Percentiles rank a stretch among this genome's conserved stretches.
These are phyloP conservation scores for Leishmania major DNA, from an alignment of 208 protist species.

Conservation along the genomic window DNA sequence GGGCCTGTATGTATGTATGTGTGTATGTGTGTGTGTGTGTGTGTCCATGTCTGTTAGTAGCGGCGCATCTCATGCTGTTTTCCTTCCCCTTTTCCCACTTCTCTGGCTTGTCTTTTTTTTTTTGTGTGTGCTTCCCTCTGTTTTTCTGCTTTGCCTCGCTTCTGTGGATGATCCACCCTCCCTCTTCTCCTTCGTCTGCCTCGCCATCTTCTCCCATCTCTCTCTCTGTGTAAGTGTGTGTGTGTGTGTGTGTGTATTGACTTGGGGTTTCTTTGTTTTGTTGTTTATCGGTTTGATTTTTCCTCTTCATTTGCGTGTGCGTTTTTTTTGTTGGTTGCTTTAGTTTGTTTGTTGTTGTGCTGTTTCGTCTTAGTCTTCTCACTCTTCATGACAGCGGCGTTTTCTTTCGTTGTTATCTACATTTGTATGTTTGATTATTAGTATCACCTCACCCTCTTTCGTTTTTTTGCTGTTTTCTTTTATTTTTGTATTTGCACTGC, in stretches of 20 bases:
- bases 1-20: background rate
- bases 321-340: background rate
- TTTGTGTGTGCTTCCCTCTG: background rate
- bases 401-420: background rate
- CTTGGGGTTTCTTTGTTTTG: slow-evolving; percentile 1
- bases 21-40: background rate
- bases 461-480: background rate
- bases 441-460: background rate
- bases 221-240: background rate
- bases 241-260: background rate
- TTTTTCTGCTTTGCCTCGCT: background rate
- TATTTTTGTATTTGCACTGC: background rate
- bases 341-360: background rate
- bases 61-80: background rate
- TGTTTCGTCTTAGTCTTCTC: background rate
- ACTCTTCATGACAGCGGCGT: background rate
- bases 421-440: too few relatives aligned
- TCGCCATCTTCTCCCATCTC: background rate
- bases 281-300: background rate
- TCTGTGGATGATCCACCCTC: background rate
- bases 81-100: background rate
- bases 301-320: background rate
- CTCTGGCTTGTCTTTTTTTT: background rate
- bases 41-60: background rate
- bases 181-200: background rate